These are phyloP conservation scores for Ogataea philodendri DNA, from an alignment of 805 yeast genomes.

Conservation along the genomic window DNA sequence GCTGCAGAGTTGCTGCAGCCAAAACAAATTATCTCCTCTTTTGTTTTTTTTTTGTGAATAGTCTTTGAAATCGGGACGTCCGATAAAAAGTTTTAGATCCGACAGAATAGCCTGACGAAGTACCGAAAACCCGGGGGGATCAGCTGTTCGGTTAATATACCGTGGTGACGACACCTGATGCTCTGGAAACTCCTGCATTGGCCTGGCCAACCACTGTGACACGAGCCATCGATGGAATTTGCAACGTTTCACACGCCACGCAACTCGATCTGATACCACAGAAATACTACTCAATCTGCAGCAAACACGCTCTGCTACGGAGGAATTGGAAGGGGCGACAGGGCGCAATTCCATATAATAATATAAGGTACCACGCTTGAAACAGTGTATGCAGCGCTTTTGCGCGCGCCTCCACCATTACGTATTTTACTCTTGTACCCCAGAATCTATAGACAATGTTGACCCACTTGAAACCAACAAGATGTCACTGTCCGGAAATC, in stretches of 20 bases:
- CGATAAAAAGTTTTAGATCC: not conserved
- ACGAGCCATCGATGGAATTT: no score
- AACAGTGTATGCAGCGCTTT: no score
- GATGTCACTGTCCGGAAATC: conserved; percentile 1
- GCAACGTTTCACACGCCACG: conserved; percentile 4
- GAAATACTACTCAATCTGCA: conserved; percentile 2
- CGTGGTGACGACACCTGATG: no score
- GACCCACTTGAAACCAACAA: not conserved
- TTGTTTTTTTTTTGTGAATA: conserved; percentile 10
- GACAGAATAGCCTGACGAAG: no score
- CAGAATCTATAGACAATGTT: conserved; percentile 2
- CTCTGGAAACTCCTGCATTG: no score
- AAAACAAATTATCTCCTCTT: conserved; percentile 11
- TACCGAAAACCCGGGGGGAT: no score
- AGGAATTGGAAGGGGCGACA: not conserved
- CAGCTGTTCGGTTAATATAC: no score
- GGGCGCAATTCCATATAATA: no score
- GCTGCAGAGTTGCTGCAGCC: conserved; percentile 9
- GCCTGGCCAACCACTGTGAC: no score
- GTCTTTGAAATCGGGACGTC: conserved; percentile 5
- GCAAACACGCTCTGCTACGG: conserved; percentile 1
- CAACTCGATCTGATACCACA: conserved; percentile 2
- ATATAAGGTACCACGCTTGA: no score
- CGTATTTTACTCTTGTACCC: conserved; percentile 1
- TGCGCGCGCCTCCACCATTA: no score